These are phyloP conservation scores for Simplicillium aogashimaense DNA, from an alignment of 2,329 filamentous ascomycete species.

Conservation along the genomic window DNA sequence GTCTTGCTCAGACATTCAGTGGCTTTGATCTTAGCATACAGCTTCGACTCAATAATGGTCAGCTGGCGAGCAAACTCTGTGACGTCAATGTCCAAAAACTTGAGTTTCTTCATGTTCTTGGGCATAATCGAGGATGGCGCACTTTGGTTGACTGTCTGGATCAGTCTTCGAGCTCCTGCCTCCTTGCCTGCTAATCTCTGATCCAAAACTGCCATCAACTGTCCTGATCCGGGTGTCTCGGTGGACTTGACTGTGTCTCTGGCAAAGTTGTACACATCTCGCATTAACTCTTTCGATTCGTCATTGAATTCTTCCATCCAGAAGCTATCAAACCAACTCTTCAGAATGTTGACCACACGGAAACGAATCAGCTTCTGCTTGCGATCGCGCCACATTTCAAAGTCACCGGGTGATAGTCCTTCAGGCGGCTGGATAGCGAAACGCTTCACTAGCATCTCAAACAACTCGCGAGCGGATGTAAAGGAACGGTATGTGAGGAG, in stretches of 20 bases:
- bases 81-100: constrained; percentile 93
- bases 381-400: constrained; percentile 79
- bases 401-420: constrained; percentile 64
- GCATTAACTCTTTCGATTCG: constrained; percentile 73
- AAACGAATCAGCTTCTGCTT: constrained; percentile 97
- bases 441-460: constrained; percentile 82
- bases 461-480: constrained; percentile 80
- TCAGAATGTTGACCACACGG: constrained; percentile 92
- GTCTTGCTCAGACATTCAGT: constrained; percentile 97
- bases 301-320: constrained; percentile 96
- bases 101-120: constrained; percentile 99
- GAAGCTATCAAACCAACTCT: constrained; percentile 96
- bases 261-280: constrained; percentile 83
- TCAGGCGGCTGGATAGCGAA: constrained; percentile 90
- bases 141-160: constrained; percentile 75
- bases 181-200: constrained; percentile 85
- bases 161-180: constrained; percentile 71
- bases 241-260: constrained; percentile 88
- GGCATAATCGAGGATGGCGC: constrained; percentile 85
- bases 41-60: constrained; percentile 88
- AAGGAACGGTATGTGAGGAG: constrained; percentile 94
- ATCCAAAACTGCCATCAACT: constrained; percentile 78
- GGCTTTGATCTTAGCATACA: constrained; percentile 93
- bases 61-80: constrained; percentile 95
- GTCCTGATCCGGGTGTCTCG: constrained; percentile 79